Evolutionary conservation across 257 asterid genomes (phyloP).

Genomic region (Echium plantagineum): DNA sequence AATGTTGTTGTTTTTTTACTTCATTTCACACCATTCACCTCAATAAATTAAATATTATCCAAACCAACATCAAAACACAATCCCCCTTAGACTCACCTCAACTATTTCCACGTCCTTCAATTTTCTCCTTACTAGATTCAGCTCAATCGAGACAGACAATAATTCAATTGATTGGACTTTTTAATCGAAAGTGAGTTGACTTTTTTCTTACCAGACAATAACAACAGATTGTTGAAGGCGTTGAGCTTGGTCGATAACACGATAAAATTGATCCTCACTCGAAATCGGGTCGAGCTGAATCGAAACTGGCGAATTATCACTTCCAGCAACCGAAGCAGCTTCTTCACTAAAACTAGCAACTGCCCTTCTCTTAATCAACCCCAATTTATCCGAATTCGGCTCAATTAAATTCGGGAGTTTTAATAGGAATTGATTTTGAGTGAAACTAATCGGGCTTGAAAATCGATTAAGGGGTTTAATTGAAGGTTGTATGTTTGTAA

Average conservation of each 20-base stretch:
- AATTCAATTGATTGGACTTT: no score
- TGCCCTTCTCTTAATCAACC: constrained; percentile 3
- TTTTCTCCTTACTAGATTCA: no score
- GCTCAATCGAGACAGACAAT: no score
- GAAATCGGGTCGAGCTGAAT: constrained; percentile 46
- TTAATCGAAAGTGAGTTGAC: no score
- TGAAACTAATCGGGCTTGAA: constrained; percentile 9
- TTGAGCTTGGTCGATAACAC: constrained; percentile 51
- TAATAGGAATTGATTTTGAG: constrained; percentile 6
- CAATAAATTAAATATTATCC: no score
- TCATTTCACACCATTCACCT: no score
- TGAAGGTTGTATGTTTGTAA: constrained; percentile 17
- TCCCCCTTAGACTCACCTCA: no score
- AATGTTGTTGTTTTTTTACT: no score
- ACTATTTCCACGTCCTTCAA: no score
- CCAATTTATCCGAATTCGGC: neutral
- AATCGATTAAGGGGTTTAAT: constrained; percentile 15
- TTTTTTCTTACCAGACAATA: no score
- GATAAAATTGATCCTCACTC: constrained; percentile 61
- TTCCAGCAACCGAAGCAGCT: constrained; percentile 27
- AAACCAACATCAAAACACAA: no score
- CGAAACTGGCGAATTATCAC: constrained; percentile 40
- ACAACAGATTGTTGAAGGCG: constrained; percentile 49
- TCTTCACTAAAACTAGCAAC: constrained; percentile 23
- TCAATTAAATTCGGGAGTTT: neutral